Percentiles rank a stretch among this genome's conserved stretches.
These are phyloP conservation scores for Gaultheria prostrata DNA, from an alignment of 148 eudicot species.

Conservation along the genomic window DNA sequence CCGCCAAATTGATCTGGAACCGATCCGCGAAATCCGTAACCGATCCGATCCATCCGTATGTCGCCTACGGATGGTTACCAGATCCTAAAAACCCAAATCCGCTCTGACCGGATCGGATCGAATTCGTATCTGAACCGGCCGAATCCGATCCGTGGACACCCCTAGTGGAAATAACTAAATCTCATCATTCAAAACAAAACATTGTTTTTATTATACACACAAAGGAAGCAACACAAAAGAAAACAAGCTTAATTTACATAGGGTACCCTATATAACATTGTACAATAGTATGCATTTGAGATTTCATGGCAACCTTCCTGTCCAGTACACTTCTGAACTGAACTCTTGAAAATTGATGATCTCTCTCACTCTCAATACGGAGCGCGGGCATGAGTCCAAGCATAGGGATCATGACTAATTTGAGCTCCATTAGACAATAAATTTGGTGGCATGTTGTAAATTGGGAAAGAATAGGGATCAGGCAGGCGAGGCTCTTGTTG, in stretches of 20 bases:
- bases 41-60: too few species aligned
- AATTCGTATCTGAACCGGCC: not conserved
- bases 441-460: slow-evolving; percentile 41
- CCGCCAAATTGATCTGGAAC: too few species aligned
- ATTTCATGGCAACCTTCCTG: not conserved
- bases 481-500: slow-evolving; percentile 19
- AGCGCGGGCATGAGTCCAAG: slow-evolving; percentile 37
- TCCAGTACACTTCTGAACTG: not conserved
- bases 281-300: not conserved
- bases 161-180: not conserved
- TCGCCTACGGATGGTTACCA: too few species aligned
- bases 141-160: too few species aligned
- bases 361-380: slow-evolving; percentile 17
- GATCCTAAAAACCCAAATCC: too few species aligned
- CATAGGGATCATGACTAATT: slow-evolving; percentile 43
- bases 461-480: slow-evolving; percentile 30
- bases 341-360: not conserved
- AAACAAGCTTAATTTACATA: not conserved
- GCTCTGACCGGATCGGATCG: not conserved
- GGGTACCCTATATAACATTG: not conserved
- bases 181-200: not conserved
- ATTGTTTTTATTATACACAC: slow-evolving; percentile 6
- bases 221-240: not conserved
- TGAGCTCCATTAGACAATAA: slow-evolving; percentile 39
- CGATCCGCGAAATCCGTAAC: too few species aligned